phyloP scores from a whole-genome alignment of 73 alveolate species.

The Blepharisma japonicum region DNA sequence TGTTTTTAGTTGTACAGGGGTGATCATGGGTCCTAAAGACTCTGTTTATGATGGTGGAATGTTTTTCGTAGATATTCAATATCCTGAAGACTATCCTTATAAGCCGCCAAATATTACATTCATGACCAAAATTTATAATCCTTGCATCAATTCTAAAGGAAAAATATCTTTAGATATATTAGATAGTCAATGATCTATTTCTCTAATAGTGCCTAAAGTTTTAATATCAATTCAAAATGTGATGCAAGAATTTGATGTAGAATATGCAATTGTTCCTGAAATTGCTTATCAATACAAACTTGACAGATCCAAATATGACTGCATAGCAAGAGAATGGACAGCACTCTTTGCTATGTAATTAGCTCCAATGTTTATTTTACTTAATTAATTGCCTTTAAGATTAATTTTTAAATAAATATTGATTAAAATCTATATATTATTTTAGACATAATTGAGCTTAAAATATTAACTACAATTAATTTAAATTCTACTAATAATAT shows the following conservation, averaged over 20 bases:
- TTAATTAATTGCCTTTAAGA: too few species aligned
- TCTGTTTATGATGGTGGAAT: slow-evolving; percentile 52
- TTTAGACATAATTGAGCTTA: too few species aligned
- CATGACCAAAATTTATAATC: slow-evolving; percentile 33
- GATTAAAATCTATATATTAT: too few species aligned
- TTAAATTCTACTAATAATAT: too few species aligned
- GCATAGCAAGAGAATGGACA: slow-evolving; percentile 79
- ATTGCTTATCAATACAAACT: slow-evolving; percentile 73
- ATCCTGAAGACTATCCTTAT: slow-evolving; percentile 56
- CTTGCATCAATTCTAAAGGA: slow-evolving; percentile 27
- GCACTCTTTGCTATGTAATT: slow-evolving; percentile 78
- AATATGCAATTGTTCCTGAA: slow-evolving; percentile 83
- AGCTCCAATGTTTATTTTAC: too few species aligned
- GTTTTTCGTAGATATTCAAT: slow-evolving; percentile 34
- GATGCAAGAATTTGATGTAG: slow-evolving; percentile 85
- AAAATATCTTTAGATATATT: slow-evolving; percentile 67
- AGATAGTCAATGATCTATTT: slow-evolving; percentile 77
- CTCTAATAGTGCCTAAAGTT: slow-evolving; percentile 64
- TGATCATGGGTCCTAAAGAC: slow-evolving; percentile 34
- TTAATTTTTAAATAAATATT: too few species aligned
- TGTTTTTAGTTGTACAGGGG: slow-evolving; percentile 63
- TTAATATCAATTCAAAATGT: slow-evolving; percentile 69
- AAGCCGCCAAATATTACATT: slow-evolving; percentile 56
- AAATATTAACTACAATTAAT: too few species aligned
- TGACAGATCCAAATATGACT: slow-evolving; percentile 63